A percentile compares a stretch with the other conserved stretches of the same genome.
These are phyloP conservation scores for Candida hungchunana DNA, from an alignment of 805 yeast species.

Conservation along the genomic window DNA sequence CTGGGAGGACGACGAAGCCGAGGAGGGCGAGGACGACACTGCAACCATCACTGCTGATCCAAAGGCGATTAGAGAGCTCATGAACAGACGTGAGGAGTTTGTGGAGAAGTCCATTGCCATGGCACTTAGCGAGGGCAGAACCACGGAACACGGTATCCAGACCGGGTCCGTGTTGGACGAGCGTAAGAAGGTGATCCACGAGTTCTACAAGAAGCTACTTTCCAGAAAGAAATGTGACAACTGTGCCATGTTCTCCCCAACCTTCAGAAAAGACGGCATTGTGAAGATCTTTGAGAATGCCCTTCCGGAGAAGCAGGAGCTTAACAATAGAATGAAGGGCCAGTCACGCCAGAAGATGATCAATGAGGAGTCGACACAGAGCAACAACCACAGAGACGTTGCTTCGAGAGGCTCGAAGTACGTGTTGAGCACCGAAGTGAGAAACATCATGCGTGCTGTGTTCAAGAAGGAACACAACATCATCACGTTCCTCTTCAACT, in stretches of 20 bases:
- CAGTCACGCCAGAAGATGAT: conserved; percentile 68
- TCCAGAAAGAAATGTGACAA: conserved; percentile 88
- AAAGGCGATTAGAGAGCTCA: conserved; percentile 42
- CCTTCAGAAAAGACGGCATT: conserved; percentile 91
- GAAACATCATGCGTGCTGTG: conserved; percentile 69
- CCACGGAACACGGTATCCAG: conserved; percentile 60
- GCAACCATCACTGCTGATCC: conserved; percentile 34
- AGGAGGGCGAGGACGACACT: conserved; percentile 34
- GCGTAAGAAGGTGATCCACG: conserved; percentile 69
- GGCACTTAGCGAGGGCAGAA: conserved; percentile 74
- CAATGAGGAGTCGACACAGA: conserved; percentile 28
- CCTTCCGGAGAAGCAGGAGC: conserved; percentile 72
- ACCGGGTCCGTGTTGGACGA: conserved; percentile 87
- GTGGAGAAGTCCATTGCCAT: conserved; percentile 67
- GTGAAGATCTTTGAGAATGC: conserved; percentile 89
- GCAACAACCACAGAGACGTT: conserved; percentile 10
- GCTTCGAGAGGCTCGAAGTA: conserved; percentile 75
- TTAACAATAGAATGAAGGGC: conserved; percentile 82
- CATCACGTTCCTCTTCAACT: conserved; percentile 71
- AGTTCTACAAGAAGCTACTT: conserved; percentile 68
- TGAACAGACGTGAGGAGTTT: conserved; percentile 58
- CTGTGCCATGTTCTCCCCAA: conserved; percentile 93
- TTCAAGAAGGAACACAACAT: conserved; percentile 70
- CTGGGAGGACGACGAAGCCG: conserved; percentile 45
- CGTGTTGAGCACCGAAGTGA: conserved; percentile 81